phyloP scores from a whole-genome alignment of 2,329 filamentous ascomycete genomes.

The Mycosphaerella sp. region DNA sequence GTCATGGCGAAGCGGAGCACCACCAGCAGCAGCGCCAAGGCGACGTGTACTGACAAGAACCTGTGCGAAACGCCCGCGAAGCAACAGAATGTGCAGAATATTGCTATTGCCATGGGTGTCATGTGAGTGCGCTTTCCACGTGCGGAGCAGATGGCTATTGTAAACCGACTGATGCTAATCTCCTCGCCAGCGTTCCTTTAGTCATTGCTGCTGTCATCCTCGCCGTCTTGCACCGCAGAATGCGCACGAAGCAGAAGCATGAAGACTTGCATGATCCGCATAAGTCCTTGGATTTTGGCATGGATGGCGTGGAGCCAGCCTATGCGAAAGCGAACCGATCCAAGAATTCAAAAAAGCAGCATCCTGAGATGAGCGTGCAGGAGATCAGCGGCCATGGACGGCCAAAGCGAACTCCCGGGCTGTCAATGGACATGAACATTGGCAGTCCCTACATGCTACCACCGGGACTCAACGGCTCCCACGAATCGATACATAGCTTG shows the following conservation, averaged over 20 bases:
- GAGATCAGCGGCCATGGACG: constrained; percentile 42
- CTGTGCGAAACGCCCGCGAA: constrained; percentile 28
- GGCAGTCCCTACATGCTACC: constrained; percentile 91
- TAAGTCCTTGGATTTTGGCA: constrained; percentile 85
- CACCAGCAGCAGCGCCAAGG: constrained; percentile 12
- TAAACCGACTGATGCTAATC: constrained; percentile 22
- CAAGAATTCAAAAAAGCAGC: constrained; percentile 38
- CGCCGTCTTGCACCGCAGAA: constrained; percentile 71
- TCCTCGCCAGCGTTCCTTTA: constrained; percentile 63
- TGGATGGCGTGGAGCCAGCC: constrained; percentile 46
- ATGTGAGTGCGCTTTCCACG: constrained; percentile 26
- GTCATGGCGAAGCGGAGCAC: constrained; percentile 20
- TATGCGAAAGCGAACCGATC: constrained; percentile 14
- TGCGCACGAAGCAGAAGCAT: constrained; percentile 59
- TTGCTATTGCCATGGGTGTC: constrained; percentile 33
- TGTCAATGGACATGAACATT: constrained; percentile 56
- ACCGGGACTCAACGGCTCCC: constrained; percentile 67
- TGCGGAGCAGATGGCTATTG: neutral
- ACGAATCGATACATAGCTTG: constrained; percentile 80
- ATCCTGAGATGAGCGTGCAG: constrained; percentile 54
- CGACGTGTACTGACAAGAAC: constrained; percentile 19
- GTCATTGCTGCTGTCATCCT: constrained; percentile 60
- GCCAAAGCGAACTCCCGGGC: constrained; percentile 33
- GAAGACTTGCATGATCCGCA: constrained; percentile 86
- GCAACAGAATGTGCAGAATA: constrained; percentile 23